Evolutionary conservation across 805 yeast species (phyloP), one percentile per base, ranked within the genome.

Genomic region (Nakazawaea anatomiae): DNA sequence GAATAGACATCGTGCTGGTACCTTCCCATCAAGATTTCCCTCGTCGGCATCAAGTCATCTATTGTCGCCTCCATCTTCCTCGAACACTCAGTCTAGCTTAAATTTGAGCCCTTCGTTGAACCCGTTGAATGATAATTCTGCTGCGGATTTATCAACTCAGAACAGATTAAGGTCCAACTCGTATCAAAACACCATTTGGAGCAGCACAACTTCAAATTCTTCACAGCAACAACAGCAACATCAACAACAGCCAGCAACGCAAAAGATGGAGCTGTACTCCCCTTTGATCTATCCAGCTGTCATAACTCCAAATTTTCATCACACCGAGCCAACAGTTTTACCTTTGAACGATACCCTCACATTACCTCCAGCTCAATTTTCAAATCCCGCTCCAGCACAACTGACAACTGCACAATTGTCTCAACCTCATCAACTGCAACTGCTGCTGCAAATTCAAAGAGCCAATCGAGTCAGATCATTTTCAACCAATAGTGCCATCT

Each of bases 1-100:
- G 57, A 72, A 79, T 12, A 75, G 94, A 54, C 80, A 86, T 43
- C 75, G 95, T 56, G 87, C 94, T 2, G 94, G 94, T 2, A 87
- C 95, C 11, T 68, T 87, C 45, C 92, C 94, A 7, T 82, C 90
- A 25, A 69, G 84, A 45, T 73, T 83, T 50, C 60, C 68, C 42
- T 62, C 72, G 46, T 30, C 47, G 28, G 25, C 63, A 56, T 46
- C 58, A 59, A n/a, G 54, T 11, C 48, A 48, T 40, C 34, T 46
- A 4, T 52, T 50, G 7, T 47, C 47, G 18, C 34, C 31, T 4
- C 18, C 51, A 12, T 27, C 47, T 44, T 44, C 57, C 53, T 2
- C 28, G 47, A 43, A 52, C 57, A 35, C 44, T 54, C 39, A 56
- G 56, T 50, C 42, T 28, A 58, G 44, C 47, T 48, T 57, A 45